A percentile compares a stretch with the other conserved stretches of the same genome.
Evolutionary conservation across 2,329 filamentous ascomycete species (phyloP).

Genomic region (Nannizzia gypsea): DNA sequence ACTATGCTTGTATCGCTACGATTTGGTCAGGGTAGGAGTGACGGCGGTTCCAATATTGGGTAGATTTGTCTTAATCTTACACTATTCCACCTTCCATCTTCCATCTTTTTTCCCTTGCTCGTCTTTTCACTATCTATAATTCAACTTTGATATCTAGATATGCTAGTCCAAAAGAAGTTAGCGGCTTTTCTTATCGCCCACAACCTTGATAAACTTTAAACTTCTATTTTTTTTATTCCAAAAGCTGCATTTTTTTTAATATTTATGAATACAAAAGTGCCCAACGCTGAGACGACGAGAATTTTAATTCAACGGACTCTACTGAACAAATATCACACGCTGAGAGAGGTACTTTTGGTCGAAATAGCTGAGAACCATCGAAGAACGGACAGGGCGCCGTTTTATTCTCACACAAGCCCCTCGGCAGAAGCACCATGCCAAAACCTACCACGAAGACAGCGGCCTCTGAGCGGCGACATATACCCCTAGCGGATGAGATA

Average conservation of each 20-base stretch:
- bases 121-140: neutral
- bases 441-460: conserved; percentile 52
- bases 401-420: neutral
- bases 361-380: neutral
- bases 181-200: conserved; percentile 6
- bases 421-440: conserved; percentile 44
- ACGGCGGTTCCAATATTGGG: neutral
- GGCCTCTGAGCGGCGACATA: conserved; percentile 58
- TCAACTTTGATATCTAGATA: neutral
- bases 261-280: too few species aligned
- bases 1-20: neutral
- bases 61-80: neutral
- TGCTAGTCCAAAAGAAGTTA: neutral
- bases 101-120: neutral
- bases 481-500: conserved; percentile 83
- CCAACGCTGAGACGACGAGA: neutral
- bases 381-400: neutral
- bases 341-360: neutral
- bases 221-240: neutral
- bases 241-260: neutral
- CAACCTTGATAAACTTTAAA: conserved; percentile 7
- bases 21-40: neutral
- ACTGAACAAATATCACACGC: neutral
- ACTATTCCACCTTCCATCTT: neutral
- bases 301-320: neutral